phyloP scores from a whole-genome alignment of 768 basidiomycete genomes.

The Leccinum longicurvipes region DNA sequence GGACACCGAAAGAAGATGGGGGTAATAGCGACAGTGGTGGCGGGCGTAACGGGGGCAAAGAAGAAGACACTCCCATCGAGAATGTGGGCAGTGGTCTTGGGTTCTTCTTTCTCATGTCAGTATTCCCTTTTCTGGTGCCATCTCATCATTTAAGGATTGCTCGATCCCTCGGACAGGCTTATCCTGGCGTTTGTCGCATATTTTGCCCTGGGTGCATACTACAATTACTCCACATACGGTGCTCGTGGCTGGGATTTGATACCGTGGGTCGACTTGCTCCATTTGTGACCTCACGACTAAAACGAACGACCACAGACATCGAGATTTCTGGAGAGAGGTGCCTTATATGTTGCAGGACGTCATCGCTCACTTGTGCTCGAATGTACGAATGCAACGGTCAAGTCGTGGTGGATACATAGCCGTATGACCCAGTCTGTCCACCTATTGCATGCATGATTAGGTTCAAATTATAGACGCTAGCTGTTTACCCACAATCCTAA shows the following conservation, averaged over 20 bases:
- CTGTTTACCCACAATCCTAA: conserved; percentile 8
- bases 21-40: conserved; percentile 15
- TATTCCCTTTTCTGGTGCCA: conserved; percentile 4
- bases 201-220: conserved; percentile 77
- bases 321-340: conserved; percentile 88
- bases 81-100: conserved; percentile 72
- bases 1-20: conserved; percentile 27
- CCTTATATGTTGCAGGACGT: conserved; percentile 84
- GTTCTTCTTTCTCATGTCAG: conserved; percentile 86
- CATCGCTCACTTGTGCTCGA: conserved; percentile 70
- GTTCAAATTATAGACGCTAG: conserved; percentile 5
- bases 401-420: conserved; percentile 74
- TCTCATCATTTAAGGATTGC: conserved; percentile 4
- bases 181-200: conserved; percentile 67
- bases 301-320: conserved; percentile 50
- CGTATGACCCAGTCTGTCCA: conserved; percentile 41
- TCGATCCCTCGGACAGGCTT: conserved; percentile 41
- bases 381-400: conserved; percentile 62
- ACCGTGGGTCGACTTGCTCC: conserved; percentile 56
- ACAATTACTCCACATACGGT: conserved; percentile 86
- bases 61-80: conserved; percentile 32
- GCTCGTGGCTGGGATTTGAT: conserved; percentile 79
- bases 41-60: conserved; percentile 12
- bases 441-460: background rate
- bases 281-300: conserved; percentile 2